Conservation (phyloP, 2,329 filamentous ascomycete species). For the Lachnellula arida region DNA sequence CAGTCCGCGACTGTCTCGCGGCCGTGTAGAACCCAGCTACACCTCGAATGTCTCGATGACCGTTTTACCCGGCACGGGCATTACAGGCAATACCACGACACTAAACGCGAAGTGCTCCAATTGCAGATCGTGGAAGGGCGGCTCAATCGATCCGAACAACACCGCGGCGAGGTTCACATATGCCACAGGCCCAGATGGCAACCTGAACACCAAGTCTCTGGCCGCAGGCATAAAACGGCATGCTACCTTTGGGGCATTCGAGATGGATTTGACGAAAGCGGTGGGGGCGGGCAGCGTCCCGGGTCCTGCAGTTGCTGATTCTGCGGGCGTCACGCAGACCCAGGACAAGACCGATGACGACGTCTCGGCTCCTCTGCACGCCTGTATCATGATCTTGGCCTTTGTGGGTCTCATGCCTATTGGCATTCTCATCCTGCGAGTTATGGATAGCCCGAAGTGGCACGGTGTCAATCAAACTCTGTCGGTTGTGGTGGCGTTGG, state of each 20-base stretch:
- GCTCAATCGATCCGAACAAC: conserved; percentile 47
- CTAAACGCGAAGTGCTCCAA: conserved; percentile 49
- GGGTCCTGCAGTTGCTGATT: conserved; percentile 25
- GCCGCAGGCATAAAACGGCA: conserved; percentile 48
- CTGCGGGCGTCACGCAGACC: conserved; percentile 38
- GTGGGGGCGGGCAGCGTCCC: conserved; percentile 42
- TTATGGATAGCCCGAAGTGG: conserved; percentile 48
- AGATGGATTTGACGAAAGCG: conserved; percentile 50
- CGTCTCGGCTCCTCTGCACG: conserved; percentile 31
- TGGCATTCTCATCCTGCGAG: conserved; percentile 49
- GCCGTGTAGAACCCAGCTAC: conserved; percentile 49
- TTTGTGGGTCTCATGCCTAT: conserved; percentile 53
- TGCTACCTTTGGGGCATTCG: conserved; percentile 49
- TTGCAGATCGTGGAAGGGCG: conserved; percentile 47
- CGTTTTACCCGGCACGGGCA: conserved; percentile 43
- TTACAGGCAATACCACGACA: conserved; percentile 39
- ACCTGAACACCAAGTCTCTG: conserved; percentile 39
- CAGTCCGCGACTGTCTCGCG: conserved; percentile 47
- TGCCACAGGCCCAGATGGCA: conserved; percentile 47
- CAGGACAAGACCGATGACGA: conserved; percentile 30
- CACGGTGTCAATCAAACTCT: conserved; percentile 51
- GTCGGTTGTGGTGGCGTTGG: conserved; percentile 44
- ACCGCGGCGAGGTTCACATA: conserved; percentile 48
- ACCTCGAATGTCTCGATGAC: conserved; percentile 39
- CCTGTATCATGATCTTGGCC: conserved; percentile 48